Base-by-base conservation (phyloP, 805 yeast species). In the Metschnikowia matae region DNA sequence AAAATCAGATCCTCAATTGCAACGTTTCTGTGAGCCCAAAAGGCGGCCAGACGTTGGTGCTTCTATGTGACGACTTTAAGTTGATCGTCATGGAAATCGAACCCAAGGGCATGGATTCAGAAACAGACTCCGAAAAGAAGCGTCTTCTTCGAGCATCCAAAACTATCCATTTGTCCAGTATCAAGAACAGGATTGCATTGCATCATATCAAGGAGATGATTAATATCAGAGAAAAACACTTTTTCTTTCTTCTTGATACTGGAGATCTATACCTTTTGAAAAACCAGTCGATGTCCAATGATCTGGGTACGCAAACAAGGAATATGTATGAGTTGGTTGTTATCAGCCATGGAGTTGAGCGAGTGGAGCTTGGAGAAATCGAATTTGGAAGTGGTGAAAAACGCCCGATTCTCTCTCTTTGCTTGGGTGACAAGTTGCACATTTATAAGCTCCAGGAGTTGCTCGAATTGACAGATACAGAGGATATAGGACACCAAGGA, bases 201-300 rank as follows among this genome's bases (percentile, higher is more conserved):
- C 38, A 50, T 2, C 57, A 61, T 15, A 56, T 69, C 13, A 48
- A 51, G 6, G 62, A 65, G 45, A 57, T 66, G 32, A 54, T 56
- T 11, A 60, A 67, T 60, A 54, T 71, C 5, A 59, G 62, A 7
- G 57, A 60, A 23, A 56, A 58, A 35, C 74, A 74, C 52, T 69
- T 73, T 46, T 52, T 73, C 37, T 65, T 74, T 38, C 54, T 73
- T 29, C 54, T 72, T 33, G 59, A 55, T 40, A 64, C 65, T n/a
- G 78, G 78, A 7, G 78, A 73, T 14, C 60, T 72, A 8, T 70
- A 55, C 49, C 57, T 73, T 3, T 59, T 73, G 45, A 70, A 69
- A 40, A 70, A 68, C 50, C 71, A 70, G 46, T 32, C 38, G 11
- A 21, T 14, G 10, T 14, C 42, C 11, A n/a, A 21, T 8, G 48